These are phyloP conservation scores for Periconia macrospinosa DNA, from an alignment of 2,329 filamentous ascomycete species.

Conservation along the genomic window DNA sequence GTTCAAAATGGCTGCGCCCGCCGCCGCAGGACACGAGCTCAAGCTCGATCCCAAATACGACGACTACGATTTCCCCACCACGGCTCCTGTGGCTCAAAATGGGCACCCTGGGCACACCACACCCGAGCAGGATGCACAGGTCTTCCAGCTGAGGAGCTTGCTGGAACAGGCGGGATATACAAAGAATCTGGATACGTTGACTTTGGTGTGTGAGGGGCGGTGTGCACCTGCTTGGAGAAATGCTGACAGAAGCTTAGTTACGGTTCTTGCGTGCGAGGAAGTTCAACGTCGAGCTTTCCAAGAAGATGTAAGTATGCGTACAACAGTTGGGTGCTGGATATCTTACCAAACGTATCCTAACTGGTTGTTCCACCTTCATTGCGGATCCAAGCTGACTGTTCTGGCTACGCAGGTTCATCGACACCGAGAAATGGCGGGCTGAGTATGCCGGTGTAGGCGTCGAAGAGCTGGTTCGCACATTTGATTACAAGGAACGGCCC, in stretches of 20 bases:
- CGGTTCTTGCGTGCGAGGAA: conserved; percentile 93
- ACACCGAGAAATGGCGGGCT: conserved; percentile 88
- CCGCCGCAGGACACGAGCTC: conserved; percentile 31
- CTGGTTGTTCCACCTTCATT: neutral
- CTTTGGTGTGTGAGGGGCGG: conserved; percentile 63
- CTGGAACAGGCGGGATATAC: conserved; percentile 83
- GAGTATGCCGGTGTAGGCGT: conserved; percentile 70
- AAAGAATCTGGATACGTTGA: conserved; percentile 87
- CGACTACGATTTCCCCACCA: conserved; percentile 89
- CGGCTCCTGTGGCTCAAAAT: conserved; percentile 66
- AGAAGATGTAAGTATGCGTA: conserved; percentile 77
- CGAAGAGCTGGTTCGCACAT: conserved; percentile 76
- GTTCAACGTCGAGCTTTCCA: conserved; percentile 82
- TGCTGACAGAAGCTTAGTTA: conserved; percentile 56
- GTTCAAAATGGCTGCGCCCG: conserved; percentile 27
- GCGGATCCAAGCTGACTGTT: neutral
- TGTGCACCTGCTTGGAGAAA: neutral
- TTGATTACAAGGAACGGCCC: conserved; percentile 84
- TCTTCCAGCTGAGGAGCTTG: conserved; percentile 79
- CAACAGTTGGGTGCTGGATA: too few relatives aligned
- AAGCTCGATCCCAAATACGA: conserved; percentile 87
- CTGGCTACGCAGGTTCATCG: conserved; percentile 70
- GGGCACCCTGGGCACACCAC: conserved; percentile 91
- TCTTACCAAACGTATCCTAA: too few relatives aligned
- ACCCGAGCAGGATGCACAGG: conserved; percentile 83